Percentiles rank a stretch among this genome's conserved stretches.
Conservation (phyloP, 2,329 filamentous ascomycete genomes). For the Didymella keratinophila region DNA sequence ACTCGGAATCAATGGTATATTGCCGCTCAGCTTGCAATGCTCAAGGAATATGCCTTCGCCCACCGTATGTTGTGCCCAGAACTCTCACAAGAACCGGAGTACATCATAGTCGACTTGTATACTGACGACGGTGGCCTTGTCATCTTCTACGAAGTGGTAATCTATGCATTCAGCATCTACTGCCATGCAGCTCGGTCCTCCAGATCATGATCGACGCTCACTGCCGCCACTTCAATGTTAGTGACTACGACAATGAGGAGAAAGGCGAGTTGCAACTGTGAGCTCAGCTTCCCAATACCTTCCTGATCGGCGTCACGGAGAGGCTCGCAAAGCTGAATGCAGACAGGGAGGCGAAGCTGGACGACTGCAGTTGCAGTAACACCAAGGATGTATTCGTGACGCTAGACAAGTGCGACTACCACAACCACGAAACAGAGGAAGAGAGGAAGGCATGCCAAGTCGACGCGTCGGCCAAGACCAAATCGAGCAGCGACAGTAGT, state of each 20-base stretch:
- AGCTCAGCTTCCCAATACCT: neutral
- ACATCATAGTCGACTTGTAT: neutral
- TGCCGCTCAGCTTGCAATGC: neutral
- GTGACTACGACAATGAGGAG: neutral
- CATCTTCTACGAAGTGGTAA: neutral
- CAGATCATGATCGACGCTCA: neutral
- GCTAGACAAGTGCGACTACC: neutral
- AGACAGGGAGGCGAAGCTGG: neutral
- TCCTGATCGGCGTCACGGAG: neutral
- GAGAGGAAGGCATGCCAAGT: neutral
- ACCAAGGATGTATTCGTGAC: no score
- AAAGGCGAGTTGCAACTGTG: neutral
- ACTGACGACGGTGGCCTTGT: no score
- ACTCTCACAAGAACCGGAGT: neutral
- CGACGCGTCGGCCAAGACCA: no score
- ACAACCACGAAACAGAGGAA: neutral
- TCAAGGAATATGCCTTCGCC: neutral
- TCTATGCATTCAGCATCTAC: neutral
- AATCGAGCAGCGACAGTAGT: no score
- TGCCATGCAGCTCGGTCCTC: neutral
- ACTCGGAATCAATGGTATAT: neutral
- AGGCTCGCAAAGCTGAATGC: neutral
- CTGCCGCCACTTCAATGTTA: neutral
- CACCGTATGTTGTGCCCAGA: neutral
- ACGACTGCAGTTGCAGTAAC: neutral